phyloP scores from a whole-genome alignment of 352 stramenopile genomes.

The Globisporangium acanthophoron region DNA sequence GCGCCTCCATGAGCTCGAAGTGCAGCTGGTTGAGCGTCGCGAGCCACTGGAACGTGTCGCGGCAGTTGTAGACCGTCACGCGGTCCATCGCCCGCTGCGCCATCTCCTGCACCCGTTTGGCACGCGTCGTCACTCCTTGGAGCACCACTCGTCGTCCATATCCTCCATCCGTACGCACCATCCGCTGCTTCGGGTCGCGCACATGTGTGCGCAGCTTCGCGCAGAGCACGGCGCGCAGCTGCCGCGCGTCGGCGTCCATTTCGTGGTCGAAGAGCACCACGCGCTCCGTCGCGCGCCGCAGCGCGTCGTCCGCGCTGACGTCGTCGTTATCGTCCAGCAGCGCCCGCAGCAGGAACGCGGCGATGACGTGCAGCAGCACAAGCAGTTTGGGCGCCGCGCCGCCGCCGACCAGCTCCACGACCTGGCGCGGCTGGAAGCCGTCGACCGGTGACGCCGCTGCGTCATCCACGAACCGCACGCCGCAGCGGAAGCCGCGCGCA shows the following conservation, averaged over 20 bases:
- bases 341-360: slow-evolving; percentile 41
- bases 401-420: slow-evolving; percentile 52
- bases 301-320: not conserved
- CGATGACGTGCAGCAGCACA: slow-evolving; percentile 51
- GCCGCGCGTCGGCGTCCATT: slow-evolving; percentile 25
- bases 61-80: slow-evolving; percentile 42
- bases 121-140: not conserved
- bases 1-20: slow-evolving; percentile 46
- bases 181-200: slow-evolving; percentile 6
- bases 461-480: slow-evolving; percentile 48
- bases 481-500: slow-evolving; percentile 44
- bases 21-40: slow-evolving; percentile 70
- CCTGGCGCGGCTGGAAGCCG: slow-evolving; percentile 51
- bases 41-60: slow-evolving; percentile 70
- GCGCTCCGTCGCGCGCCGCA: slow-evolving; percentile 19
- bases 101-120: slow-evolving; percentile 1
- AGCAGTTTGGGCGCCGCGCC: slow-evolving; percentile 29
- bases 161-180: slow-evolving; percentile 1
- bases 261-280: slow-evolving; percentile 73
- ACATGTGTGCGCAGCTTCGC: slow-evolving; percentile 10
- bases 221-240: slow-evolving; percentile 20
- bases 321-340: slow-evolving; percentile 2
- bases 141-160: no score
- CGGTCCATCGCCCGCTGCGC: slow-evolving; percentile 18
- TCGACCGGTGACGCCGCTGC: slow-evolving; percentile 19